Conservation (phyloP, 805 yeast species). For the Kodamaea laetipori region DNA sequence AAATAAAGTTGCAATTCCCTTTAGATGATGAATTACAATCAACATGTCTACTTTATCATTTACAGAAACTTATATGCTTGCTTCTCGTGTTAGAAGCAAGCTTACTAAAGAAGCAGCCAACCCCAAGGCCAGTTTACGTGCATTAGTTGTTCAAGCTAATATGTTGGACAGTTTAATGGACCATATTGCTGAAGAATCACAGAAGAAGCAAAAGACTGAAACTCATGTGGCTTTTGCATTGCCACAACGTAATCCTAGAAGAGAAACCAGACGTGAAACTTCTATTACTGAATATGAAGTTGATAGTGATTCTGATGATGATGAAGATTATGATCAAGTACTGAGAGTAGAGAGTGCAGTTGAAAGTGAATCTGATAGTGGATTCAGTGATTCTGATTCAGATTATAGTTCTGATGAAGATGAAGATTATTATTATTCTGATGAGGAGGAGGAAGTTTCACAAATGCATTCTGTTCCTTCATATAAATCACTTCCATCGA, state of each 20-base stretch:
- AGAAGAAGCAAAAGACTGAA: slow-evolving; percentile 21
- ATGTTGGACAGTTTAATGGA: slow-evolving; percentile 67
- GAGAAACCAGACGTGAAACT: slow-evolving; percentile 21
- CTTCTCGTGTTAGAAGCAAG: slow-evolving; percentile 64
- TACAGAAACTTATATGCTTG: slow-evolving; percentile 60
- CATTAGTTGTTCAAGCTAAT: slow-evolving; percentile 70
- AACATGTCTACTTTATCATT: slow-evolving; percentile 23
- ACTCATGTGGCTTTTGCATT: slow-evolving; percentile 13
- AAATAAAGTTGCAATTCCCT: not conserved
- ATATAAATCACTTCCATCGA: slow-evolving; percentile 22
- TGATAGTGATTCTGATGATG: slow-evolving; percentile 32
- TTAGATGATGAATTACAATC: no score
- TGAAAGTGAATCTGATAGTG: slow-evolving; percentile 27
- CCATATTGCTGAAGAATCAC: slow-evolving; percentile 36
- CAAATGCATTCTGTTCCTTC: slow-evolving; percentile 1
- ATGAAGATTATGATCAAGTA: slow-evolving; percentile 23
- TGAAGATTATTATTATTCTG: slow-evolving; percentile 23
- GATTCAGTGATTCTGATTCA: slow-evolving; percentile 19
- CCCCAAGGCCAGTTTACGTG: slow-evolving; percentile 57
- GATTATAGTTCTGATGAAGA: slow-evolving; percentile 17
- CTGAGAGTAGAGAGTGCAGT: slow-evolving; percentile 21
- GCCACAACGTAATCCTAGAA: slow-evolving; percentile 8
- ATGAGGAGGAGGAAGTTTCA: slow-evolving; percentile 15
- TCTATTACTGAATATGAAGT: slow-evolving; percentile 43
- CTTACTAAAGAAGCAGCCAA: slow-evolving; percentile 62